Evolutionary conservation across 176 grass and related monocot species (phyloP).

Genomic region (Triticum urartu): DNA sequence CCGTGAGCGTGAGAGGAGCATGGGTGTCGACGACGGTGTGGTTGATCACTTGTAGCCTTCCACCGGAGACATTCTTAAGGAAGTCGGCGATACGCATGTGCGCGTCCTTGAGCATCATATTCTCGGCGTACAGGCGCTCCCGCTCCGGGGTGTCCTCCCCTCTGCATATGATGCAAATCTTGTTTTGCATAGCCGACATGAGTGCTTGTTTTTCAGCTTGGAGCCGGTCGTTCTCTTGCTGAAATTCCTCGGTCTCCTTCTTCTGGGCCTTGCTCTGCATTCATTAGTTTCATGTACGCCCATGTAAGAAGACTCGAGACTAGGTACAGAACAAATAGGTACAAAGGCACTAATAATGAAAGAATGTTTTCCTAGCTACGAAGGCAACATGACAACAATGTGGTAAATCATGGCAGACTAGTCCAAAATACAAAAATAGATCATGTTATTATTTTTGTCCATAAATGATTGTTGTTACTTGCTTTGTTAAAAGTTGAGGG

Average conservation of each 20-base stretch:
- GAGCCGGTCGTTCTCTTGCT: not conserved
- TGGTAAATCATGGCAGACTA: no score
- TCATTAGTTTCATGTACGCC: not conserved
- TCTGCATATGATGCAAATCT: not conserved
- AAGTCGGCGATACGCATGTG: no score
- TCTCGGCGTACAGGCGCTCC: not conserved
- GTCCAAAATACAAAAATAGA: no score
- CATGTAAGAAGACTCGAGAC: no score
- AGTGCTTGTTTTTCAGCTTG: not conserved
- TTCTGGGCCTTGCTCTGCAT: not conserved
- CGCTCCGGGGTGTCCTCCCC: not conserved
- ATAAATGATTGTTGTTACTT: no score
- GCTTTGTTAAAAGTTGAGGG: no score
- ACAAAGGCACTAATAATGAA: no score
- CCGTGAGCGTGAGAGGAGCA: not conserved
- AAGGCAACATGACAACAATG: no score
- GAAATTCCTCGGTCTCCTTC: not conserved
- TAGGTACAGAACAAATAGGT: no score
- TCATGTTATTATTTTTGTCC: no score
- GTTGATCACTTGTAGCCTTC: not conserved
- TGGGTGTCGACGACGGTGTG: not conserved
- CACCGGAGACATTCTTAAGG: not conserved
- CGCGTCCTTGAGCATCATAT: constrained; percentile 1
- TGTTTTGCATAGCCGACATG: not conserved
- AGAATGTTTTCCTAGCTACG: no score